Base-by-base conservation (phyloP, 768 basidiomycete genomes). In the Rhodosporidiobolus sp. region DNA sequence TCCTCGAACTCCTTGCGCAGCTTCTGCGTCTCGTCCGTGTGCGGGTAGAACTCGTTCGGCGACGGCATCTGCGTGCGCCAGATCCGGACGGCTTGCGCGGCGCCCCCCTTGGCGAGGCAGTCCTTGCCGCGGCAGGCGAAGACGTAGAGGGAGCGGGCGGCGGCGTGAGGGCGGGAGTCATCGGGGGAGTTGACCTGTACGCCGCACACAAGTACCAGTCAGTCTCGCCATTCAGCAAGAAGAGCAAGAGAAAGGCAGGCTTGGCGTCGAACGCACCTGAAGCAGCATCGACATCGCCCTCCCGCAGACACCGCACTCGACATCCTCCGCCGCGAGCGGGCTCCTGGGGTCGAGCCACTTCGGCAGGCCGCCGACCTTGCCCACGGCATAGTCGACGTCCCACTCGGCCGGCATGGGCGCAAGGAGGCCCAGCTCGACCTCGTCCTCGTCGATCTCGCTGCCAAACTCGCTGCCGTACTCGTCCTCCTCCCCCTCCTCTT, bases 391-490 rank as follows among this genome's bases (percentile, higher is more conserved):
- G 55, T 76, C 77, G 19, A 78, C 63, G 63, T 78, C 69, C 73
- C 73, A 78, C 6, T 54, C 70, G 20, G 70, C 88, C 86, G 32
- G 86, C 85, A 77, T 83, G 81, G 46, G 86, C 85, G 49, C 88
- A 87, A 6, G 35, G 8, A 73, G 56, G 0, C 77, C 77, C 6
- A 78, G 61, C 60, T 86, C 77, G 48, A 78, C 78, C 46, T 77
- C 76, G 48, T 78, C 87, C 26, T 87, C 87, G 7, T 87, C 86
- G 14, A 86, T 86, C 2, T 84, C 85, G 30, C 84, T 82, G 48
- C 76, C 70, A n/a, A 70, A 54, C 1, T 71, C 70, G 17, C 43
- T n/a, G 46, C 67, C 67, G 3, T 72, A 63, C 19, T 72, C 64
- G 6, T 69, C 67, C 9, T 58, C 67, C 9, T 65, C 64, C 19